Evolutionary conservation across 176 grass and related monocot species (phyloP).

Genomic region (Musa schizocarpa): DNA sequence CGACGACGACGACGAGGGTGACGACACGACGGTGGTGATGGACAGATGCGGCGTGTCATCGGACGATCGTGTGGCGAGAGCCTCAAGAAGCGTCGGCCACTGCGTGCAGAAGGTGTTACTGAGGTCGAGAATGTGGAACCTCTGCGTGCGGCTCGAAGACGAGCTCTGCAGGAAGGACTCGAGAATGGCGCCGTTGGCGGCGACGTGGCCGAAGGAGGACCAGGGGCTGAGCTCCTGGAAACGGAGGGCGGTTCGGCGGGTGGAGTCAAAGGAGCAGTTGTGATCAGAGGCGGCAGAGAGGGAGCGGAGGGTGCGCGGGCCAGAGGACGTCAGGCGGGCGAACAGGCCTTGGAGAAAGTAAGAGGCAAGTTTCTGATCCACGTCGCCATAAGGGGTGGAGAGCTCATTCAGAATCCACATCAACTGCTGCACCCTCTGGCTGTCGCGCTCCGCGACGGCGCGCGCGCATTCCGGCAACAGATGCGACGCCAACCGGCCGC

Average conservation of each 20-base stretch:
- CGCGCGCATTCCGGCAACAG: slow-evolving; percentile 77
- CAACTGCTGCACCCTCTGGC: slow-evolving; percentile 41
- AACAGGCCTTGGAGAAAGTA: slow-evolving; percentile 17
- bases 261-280: slow-evolving; percentile 86
- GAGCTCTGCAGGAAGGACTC: slow-evolving; percentile 31
- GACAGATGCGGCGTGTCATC: neutral
- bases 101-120: slow-evolving; percentile 98
- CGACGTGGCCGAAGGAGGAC: slow-evolving; percentile 18
- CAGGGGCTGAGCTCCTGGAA: slow-evolving; percentile 97
- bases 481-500: slow-evolving; percentile 54
- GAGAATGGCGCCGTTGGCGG: neutral
- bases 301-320: neutral
- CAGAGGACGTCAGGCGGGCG: neutral
- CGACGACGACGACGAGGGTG: neutral
- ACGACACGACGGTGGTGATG: neutral
- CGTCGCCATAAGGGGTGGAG: slow-evolving; percentile 74
- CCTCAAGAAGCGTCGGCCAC: slow-evolving; percentile 97
- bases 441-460: slow-evolving; percentile 41
- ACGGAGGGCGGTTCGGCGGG: slow-evolving; percentile 62
- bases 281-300: slow-evolving; percentile 61
- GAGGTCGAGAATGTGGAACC: slow-evolving; percentile 88
- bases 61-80: slow-evolving; percentile 21
- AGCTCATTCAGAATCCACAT: slow-evolving; percentile 99
- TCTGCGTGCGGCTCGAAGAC: slow-evolving; percentile 33
- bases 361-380: slow-evolving; percentile 12